These are phyloP conservation scores for Salvia splendens DNA, from an alignment of 257 asterid genomes.

Conservation along the genomic window DNA sequence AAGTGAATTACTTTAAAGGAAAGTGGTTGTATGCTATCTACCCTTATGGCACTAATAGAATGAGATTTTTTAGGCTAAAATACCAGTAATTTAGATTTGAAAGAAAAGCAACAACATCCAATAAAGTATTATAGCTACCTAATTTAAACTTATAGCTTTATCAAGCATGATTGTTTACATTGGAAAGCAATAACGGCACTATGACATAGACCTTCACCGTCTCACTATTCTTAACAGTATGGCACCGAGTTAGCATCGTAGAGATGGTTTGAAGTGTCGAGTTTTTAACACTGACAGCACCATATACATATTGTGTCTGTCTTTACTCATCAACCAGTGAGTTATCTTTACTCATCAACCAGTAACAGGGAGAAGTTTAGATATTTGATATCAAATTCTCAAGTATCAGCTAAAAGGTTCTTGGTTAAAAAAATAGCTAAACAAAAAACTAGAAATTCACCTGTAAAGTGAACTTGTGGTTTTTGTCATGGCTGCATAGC, in stretches of 20 bases:
- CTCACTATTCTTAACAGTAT: no score
- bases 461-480: constrained; percentile 94
- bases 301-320: no score
- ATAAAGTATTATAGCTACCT: background rate
- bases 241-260: no score
- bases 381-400: background rate
- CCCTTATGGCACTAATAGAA: background rate
- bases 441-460: constrained; percentile 39
- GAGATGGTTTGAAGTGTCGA: no score
- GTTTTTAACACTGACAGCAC: no score
- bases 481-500: constrained; percentile 84
- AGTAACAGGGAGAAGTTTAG: constrained; percentile 4
- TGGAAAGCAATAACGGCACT: constrained; percentile 15
- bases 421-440: background rate
- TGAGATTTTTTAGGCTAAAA: background rate
- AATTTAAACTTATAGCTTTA: background rate
- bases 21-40: background rate
- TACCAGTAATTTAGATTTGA: background rate
- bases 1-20: background rate
- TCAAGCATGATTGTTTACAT: constrained; percentile 2
- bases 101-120: background rate
- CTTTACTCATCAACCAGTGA: background rate
- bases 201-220: no score
- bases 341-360: background rate
- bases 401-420: background rate